Percentiles rank a stretch among this genome's conserved stretches.
These are phyloP conservation scores for Aureobasidium sp. DNA, from an alignment of 2,329 filamentous ascomycete genomes.

Conservation along the genomic window DNA sequence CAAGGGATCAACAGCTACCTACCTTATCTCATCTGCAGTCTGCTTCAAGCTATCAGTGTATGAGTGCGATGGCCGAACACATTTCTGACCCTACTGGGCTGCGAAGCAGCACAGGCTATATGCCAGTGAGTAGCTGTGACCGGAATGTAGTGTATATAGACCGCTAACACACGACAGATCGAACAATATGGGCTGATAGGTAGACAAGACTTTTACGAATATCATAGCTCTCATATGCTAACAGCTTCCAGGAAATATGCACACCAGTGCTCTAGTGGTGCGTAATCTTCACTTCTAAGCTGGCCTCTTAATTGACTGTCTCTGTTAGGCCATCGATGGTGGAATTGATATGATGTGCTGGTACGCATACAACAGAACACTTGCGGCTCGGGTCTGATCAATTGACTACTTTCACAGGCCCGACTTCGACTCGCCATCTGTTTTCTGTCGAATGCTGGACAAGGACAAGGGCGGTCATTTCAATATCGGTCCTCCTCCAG, in stretches of 20 bases:
- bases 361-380: background rate
- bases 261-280: constrained; percentile 62
- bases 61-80: background rate
- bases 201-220: background rate
- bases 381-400: background rate
- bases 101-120: constrained; percentile 9
- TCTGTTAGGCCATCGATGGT: constrained; percentile 53
- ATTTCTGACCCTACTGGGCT: constrained; percentile 14
- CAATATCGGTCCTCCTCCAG: constrained; percentile 48
- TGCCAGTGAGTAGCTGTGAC: constrained; percentile 7
- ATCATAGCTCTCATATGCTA: background rate
- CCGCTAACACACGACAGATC: constrained; percentile 36
- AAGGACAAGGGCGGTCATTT: constrained; percentile 69
- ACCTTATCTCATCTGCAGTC: background rate
- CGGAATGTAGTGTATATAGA: background rate
- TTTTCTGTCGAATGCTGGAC: constrained; percentile 69
- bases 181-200: constrained; percentile 76
- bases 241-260: constrained; percentile 50
- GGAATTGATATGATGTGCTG: constrained; percentile 74
- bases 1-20: background rate
- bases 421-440: constrained; percentile 68
- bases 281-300: background rate
- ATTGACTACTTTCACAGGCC: constrained; percentile 37
- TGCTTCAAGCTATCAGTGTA: background rate
- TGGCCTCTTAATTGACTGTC: background rate